Evolutionary conservation across 2,329 filamentous ascomycete genomes (phyloP), one percentile per base, ranked within the genome.

Genomic region (Blumeria hordei): DNA sequence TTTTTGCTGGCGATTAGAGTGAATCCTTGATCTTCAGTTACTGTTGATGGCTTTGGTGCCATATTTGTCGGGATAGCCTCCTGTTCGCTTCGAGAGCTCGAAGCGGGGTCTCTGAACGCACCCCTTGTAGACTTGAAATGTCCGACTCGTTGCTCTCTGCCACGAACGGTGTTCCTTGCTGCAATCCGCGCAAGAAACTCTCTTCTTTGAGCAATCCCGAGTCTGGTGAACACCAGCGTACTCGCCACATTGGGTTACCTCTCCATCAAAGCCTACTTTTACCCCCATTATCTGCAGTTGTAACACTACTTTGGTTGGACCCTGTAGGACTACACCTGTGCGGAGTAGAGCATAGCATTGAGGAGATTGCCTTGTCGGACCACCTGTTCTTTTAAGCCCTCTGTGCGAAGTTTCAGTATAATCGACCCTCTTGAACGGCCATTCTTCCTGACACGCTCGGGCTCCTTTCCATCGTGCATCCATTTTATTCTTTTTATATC

Each of bases 131-230:
- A 45, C 3, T 18, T 12, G 9, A 18, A n/a, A 45, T 3, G 43
- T 45, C 11, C 9, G 3, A 21, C 3, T 5, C 21, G 1, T 2
- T 3, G 11, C 9, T 56, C 58, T 55, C 14, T 36, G 35, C n/a
- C 47, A 36, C 47, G 53, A 57, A 51, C 51, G 57, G 58, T 54
- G 57, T 59, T 47, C 58, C 55, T 50, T 50, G 1, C 45, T 8
- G n/a, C 45, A 28, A 28, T 33, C 4, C 3, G 18, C 3, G 21
- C 18, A 32, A 28, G 45, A 33, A 12, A 35, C n/a, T 2, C 7
- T 18, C 5, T 28, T 50, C 12, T 35, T 50, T 28, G 45, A 2
- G 45, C 16, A 50, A 12, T 50, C 10, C 12, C 45, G 28, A n/a
- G 45, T 50, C 10, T 50, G 11, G 21, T 28, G 18, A n/a, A 5